Evolutionary conservation across 176 grass and related monocot species (phyloP).

Genomic region (Zea luxurians): DNA sequence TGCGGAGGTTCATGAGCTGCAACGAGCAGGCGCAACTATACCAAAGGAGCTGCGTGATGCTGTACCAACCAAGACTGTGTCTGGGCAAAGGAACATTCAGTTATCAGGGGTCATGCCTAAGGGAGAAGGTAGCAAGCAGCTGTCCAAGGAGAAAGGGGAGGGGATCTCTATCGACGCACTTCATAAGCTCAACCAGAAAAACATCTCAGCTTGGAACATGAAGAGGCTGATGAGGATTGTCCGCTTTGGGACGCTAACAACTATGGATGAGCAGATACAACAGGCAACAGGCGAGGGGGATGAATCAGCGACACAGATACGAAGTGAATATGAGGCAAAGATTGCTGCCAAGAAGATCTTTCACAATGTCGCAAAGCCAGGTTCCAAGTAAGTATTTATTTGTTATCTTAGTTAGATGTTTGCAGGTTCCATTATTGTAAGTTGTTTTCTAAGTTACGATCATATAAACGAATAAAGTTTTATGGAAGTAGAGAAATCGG

Average conservation of each 20-base stretch:
- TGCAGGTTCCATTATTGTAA: background rate
- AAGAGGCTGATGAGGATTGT: constrained; percentile 75
- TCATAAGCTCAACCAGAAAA: constrained; percentile 71
- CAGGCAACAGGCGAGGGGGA: constrained; percentile 47
- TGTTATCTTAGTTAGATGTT: background rate
- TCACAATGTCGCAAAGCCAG: constrained; percentile 59
- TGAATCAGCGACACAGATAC: constrained; percentile 59
- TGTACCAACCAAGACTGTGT: constrained; percentile 46
- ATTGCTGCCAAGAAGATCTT: constrained; percentile 79
- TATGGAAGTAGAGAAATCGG: background rate
- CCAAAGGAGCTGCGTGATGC: constrained; percentile 50
- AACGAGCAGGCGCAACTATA: constrained; percentile 54
- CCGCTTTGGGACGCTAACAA: constrained; percentile 55
- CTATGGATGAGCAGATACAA: constrained; percentile 73
- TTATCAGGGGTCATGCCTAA: constrained; percentile 47
- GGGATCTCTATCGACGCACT: constrained; percentile 64
- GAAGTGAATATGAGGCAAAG: constrained; percentile 71
- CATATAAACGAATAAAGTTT: background rate
- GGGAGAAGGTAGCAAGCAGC: constrained; percentile 46
- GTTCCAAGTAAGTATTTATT: constrained; percentile 57
- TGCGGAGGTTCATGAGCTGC: constrained; percentile 63
- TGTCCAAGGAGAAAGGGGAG: constrained; percentile 45
- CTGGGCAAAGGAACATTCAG: constrained; percentile 39
- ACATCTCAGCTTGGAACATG: constrained; percentile 87
- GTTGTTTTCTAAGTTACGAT: constrained; percentile 19